Percentiles rank a stretch among this genome's conserved stretches.
These are phyloP conservation scores for Phytophthora lateralis DNA, from an alignment of 352 stramenopile species.

Conservation along the genomic window DNA sequence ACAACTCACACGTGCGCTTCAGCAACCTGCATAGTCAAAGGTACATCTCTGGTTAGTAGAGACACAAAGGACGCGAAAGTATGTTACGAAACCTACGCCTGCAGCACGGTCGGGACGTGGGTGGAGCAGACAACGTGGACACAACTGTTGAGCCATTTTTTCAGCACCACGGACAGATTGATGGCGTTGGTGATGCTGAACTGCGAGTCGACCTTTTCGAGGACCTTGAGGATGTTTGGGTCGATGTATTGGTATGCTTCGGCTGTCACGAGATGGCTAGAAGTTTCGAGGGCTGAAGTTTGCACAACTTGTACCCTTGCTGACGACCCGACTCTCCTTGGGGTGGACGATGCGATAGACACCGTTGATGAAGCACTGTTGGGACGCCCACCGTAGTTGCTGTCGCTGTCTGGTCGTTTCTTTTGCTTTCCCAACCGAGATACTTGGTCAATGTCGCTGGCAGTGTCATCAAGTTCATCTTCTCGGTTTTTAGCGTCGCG, in stretches of 20 bases:
- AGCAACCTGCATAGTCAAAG: constrained; percentile 34
- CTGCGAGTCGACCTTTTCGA: constrained; percentile 86
- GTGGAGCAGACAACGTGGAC: constrained; percentile 63
- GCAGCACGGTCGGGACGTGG: constrained; percentile 45
- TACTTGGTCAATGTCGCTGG: constrained; percentile 22
- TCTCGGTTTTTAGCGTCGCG: constrained; percentile 43
- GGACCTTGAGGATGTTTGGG: constrained; percentile 78
- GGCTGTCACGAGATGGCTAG: constrained; percentile 38
- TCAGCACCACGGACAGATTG: constrained; percentile 61
- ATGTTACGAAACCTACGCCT: constrained; percentile 26
- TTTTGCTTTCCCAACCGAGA: constrained; percentile 21
- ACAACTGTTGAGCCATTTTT: constrained; percentile 79
- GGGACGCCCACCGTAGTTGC: constrained; percentile 14
- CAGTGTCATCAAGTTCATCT: constrained; percentile 32
- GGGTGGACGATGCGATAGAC: constrained; percentile 27
- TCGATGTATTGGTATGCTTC: constrained; percentile 78
- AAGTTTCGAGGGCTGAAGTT: constrained; percentile 2
- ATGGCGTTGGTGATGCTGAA: constrained; percentile 88
- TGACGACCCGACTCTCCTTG: constrained; percentile 13
- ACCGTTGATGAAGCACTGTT: constrained; percentile 24
- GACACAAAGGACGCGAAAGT: constrained; percentile 3
- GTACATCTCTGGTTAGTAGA: neutral
- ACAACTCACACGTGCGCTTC: constrained; percentile 56
- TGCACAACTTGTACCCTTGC: constrained; percentile 17
- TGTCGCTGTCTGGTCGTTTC: constrained; percentile 4